Evolutionary conservation across 1,284 basidiomycete genomes (phyloP), one percentile per base, ranked within the genome.

Genomic region (Boletellus sp.): DNA sequence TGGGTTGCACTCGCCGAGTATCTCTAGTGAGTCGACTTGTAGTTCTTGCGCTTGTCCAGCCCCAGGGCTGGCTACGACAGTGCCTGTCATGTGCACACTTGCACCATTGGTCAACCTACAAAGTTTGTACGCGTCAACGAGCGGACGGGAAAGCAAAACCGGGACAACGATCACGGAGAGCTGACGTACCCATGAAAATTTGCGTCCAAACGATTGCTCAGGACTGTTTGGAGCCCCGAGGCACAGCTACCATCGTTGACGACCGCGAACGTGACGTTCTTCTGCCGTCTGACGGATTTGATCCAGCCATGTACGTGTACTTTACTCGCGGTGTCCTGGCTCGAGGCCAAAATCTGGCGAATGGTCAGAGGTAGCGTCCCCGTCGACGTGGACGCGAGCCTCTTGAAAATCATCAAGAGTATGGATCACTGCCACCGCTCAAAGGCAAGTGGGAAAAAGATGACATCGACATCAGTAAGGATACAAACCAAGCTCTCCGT

Each of bases 221-320:
- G 76, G 5, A 97, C 92, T 2, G 86, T 89, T 68, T 97, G 94
- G 15, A 96, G 62, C 1, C 81, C 82, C 19, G 75, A 69, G 8
- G 76, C 61, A 1, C 79, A 82, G 49, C 86, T 90, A 3, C 93
- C 93, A 69, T 97, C 94, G 46, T 81, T 84, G 49, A 97, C 69
- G 40, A 90, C 85, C 0, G 86, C 86, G 62, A 97, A 97, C 0
- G 90, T 78, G 28, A 94, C 77, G 50, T 86, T 85, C 75, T 96
- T 96, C 71, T 95, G 92, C 32, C 81, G 80, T 38, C 93, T 80
- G 41, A 95, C 78, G 1, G 87, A 89, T 63, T 86, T 87, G 49
- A 97, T 76, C 91, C 92, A 96, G 43, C 91, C 93, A 54, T 83
- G 77, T 21, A 89, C 69, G 19, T 73, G 48, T 12, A 78, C 61